Evolutionary conservation across 306 rosid genomes (phyloP).

Genomic region (Lathyrus oleraceus): DNA sequence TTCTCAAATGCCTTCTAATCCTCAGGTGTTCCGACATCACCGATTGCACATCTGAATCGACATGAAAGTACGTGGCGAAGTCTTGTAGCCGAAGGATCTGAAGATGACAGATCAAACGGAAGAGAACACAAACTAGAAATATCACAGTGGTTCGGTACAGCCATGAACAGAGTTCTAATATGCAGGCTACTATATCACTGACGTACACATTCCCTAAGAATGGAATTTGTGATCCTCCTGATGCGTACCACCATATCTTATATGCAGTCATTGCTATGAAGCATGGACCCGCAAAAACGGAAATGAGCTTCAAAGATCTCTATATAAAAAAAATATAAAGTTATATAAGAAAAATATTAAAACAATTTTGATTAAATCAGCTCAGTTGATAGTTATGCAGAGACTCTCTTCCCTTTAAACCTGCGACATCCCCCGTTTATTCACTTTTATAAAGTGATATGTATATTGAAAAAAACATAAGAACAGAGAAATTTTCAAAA

Average conservation of each 20-base stretch:
- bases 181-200: conserved; percentile 67
- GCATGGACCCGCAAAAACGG: conserved; percentile 65
- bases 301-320: conserved; percentile 66
- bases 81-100: conserved; percentile 84
- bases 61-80: conserved; percentile 69
- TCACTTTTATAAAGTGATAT: no score
- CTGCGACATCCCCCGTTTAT: no score
- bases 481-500: no score
- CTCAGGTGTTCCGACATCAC: conserved; percentile 82
- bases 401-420: no score
- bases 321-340: conserved; percentile 9
- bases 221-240: conserved; percentile 79
- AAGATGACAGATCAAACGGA: conserved; percentile 82
- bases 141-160: conserved; percentile 70
- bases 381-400: no score
- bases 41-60: conserved; percentile 69
- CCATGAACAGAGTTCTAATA: conserved; percentile 83
- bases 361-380: no score
- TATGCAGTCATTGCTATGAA: conserved; percentile 70
- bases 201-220: conserved; percentile 64
- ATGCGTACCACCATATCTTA: conserved; percentile 97
- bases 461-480: no score
- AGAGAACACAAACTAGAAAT: conserved; percentile 80
- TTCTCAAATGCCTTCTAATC: conserved; percentile 72
- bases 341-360: no score